Base-by-base conservation (phyloP, 75 land plant genomes). In the Selaginella moellendorffii region DNA sequence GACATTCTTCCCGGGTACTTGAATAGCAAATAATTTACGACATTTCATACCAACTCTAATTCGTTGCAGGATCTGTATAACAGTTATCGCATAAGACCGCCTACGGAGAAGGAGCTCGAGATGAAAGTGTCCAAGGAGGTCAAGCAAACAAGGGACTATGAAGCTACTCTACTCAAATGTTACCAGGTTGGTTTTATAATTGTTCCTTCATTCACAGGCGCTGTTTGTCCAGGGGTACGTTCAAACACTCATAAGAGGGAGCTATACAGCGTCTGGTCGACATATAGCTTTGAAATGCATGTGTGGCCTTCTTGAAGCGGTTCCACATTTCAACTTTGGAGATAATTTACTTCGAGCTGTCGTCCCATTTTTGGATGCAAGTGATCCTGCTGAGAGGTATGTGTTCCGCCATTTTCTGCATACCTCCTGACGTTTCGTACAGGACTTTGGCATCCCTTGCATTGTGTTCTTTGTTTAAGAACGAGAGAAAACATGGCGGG, bases 401-500 rank as follows among this genome's bases (percentile, higher is more conserved):
- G 14, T 36, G 14, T 36, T 5, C 14, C 5, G 5, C 14, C 46
- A 53, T 68, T 2, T 21, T 2, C 27, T 21, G 22, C 27, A 30
- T 54, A 63, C 20, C 52, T 10, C 1, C 1, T 60, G 65, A 22
- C 58, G 42, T 14, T 53, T 70, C 65, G 72, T 72, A 24, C 76
- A 95, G 99, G 76, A 86, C 68, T 56, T 74, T 76, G 62, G 79
- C 81, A 53, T 82, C 81, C 69, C 58, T 72, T 52, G 77, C 97
- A 20, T 53, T 95, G 24, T 80, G 78, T 63, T 82, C 86, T 30
- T 61, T 95, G 51, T 90, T 95, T 72, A 58, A 68, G 19, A 74
- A 82, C 70, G 91, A 90, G 69, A 82, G 87, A 27, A 95, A 90
- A 63, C 97, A 95, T 81, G 82, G 91, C 29, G 99, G 97, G 54